Conservation (phyloP, 805 yeast species). For the Helenozyma baotianmanensis region DNA sequence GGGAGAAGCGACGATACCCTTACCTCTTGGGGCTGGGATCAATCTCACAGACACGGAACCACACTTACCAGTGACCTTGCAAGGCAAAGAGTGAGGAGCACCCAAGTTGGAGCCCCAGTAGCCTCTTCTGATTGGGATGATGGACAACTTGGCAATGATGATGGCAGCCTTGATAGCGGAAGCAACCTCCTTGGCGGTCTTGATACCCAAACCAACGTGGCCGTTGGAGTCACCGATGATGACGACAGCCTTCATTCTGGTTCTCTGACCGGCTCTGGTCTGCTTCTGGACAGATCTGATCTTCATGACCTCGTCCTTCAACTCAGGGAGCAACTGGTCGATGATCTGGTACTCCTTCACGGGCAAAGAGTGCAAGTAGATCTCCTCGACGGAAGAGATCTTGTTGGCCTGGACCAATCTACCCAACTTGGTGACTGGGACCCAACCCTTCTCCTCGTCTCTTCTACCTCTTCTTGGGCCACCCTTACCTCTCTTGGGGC, state of each 20-base stretch:
- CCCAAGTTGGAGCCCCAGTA: conserved; percentile 99
- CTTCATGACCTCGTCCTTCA: conserved; percentile 99
- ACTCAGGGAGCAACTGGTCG: conserved; percentile 91
- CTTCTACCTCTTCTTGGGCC: conserved; percentile 61
- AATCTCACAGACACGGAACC: conserved; percentile 98
- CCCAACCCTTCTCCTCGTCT: conserved; percentile 98
- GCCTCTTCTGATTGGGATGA: conserved; percentile 99
- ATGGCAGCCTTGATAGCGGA: conserved; percentile 99
- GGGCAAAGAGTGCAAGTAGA: conserved; percentile 98
- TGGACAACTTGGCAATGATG: conserved; percentile 96
- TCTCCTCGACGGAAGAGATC: conserved; percentile 93
- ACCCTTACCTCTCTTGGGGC: conserved; percentile 53
- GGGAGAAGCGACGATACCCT: conserved; percentile 99
- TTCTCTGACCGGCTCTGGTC: conserved; percentile 99
- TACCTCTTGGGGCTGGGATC: conserved; percentile 99
- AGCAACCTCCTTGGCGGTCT: conserved; percentile 99
- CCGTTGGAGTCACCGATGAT: conserved; percentile 99
- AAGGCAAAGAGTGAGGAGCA: conserved; percentile 97
- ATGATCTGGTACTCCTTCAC: conserved; percentile 99
- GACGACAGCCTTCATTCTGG: conserved; percentile 99
- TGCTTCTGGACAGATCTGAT: conserved; percentile 99
- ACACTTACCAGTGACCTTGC: conserved; percentile 99
- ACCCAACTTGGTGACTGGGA: conserved; percentile 99
- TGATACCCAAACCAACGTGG: conserved; percentile 99
- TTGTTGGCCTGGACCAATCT: conserved; percentile 99